Evolutionary conservation across 31 red algal genomes (phyloP), one percentile per base, ranked within the genome.

Genomic region (Endocladia muricata): DNA sequence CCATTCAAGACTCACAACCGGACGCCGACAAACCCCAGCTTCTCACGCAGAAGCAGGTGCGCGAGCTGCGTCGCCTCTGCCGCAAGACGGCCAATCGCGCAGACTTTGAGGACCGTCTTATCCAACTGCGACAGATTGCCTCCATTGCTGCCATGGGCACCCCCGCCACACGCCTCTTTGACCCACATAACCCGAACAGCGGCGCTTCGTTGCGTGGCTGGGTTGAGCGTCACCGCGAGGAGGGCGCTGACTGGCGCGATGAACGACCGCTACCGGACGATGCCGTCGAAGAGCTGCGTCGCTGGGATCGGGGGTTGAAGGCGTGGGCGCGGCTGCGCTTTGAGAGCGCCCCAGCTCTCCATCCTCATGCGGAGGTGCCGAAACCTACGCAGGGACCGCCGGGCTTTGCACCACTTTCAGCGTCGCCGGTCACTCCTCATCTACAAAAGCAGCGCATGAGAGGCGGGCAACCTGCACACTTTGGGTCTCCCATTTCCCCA

Each of bases 31-130:
- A 25, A 13, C 48, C 35, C 5, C 52, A 79, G 11, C 74, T 59
- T 1, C 51, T 89, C 1, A 68, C 85, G 33, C 85, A 68, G 35
- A 89, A 89, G 67, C 85, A 89, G 28, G 76, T 89, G 11, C 85
- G 85, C 23, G 85, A 89, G 57, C 76, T 89, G 30, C 75, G 85
- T 19, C 65, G 85, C 15, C 85, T 89, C 3, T 89, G 85, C 40
- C 85, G 85, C 40, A 89, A 89, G 36, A 89, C 85, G 0, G 85
- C 85, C 9, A 89, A 89, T 44, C 85, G 85, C 37, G 85, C 85
- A 8, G 43, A 89, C 28, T 89, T 75, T 70, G 85, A 89, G 39
- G 61, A 48, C 35, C 85, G 85, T 60, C 64, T 55, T 49, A 76
- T 89, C 37, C 85, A 89, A 58, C 21, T 89, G 13, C 85, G 85